Percentiles rank a stretch among this genome's conserved stretches.
Evolutionary conservation across 805 yeast species (phyloP).

Genomic region (Kodamaea lidongshanica): DNA sequence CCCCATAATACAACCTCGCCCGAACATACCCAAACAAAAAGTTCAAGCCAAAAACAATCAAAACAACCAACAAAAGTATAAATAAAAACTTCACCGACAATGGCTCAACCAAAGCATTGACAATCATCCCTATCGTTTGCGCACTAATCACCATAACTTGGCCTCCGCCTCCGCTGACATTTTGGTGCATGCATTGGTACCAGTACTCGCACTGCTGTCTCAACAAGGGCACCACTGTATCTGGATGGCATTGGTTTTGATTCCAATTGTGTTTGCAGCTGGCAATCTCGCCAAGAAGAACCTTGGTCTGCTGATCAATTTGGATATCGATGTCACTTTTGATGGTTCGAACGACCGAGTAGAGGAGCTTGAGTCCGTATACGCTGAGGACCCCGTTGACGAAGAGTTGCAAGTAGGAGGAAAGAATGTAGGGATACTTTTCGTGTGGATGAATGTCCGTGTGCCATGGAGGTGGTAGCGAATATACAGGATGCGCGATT

Average conservation of each 20-base stretch:
- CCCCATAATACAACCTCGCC: slow-evolving; percentile 45
- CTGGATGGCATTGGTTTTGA: slow-evolving; percentile 54
- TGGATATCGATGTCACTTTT: slow-evolving; percentile 48
- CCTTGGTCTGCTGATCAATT: slow-evolving; percentile 42
- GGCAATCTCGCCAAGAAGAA: slow-evolving; percentile 45
- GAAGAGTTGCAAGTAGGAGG: slow-evolving; percentile 56
- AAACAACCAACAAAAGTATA: slow-evolving; percentile 39
- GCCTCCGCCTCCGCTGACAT: slow-evolving; percentile 42
- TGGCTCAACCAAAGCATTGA: slow-evolving; percentile 63
- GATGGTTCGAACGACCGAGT: slow-evolving; percentile 42
- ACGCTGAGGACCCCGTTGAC: slow-evolving; percentile 44
- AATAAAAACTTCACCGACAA: slow-evolving; percentile 54
- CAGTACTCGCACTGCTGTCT: slow-evolving; percentile 52
- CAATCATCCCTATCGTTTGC: slow-evolving; percentile 52
- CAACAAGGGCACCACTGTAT: slow-evolving; percentile 52
- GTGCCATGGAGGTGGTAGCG: slow-evolving; percentile 59
- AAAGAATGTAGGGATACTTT: slow-evolving; percentile 48
- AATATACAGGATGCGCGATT: background rate
- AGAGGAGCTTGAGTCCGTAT: slow-evolving; percentile 40
- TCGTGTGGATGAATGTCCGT: slow-evolving; percentile 44
- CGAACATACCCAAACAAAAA: slow-evolving; percentile 62
- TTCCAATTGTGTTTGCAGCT: slow-evolving; percentile 47
- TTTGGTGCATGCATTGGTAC: slow-evolving; percentile 61
- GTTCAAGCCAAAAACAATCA: slow-evolving; percentile 50
- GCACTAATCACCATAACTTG: slow-evolving; percentile 53